Conservation (phyloP, 2,329 filamentous ascomycete species). For the Colletotrichum orbiculare region DNA sequence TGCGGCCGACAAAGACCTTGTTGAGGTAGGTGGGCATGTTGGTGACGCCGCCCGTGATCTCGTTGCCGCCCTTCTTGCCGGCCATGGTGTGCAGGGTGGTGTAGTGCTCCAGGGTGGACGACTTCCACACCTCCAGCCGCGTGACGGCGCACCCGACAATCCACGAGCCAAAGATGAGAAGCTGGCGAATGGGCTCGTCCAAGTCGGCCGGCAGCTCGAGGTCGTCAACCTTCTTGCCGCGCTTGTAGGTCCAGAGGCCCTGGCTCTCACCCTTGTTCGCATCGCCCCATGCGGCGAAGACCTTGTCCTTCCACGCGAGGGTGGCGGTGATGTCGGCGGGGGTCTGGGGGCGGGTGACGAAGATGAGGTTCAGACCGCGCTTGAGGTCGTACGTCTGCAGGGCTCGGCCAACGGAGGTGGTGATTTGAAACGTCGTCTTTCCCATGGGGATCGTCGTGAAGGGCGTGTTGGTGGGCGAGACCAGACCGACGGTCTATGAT, state of each 20-base stretch:
- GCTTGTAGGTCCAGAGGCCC: conserved; percentile 91
- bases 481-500: conserved; percentile 84
- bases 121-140: conserved; percentile 90
- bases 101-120: conserved; percentile 85
- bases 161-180: conserved; percentile 91
- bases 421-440: conserved; percentile 96
- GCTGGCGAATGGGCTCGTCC: conserved; percentile 77
- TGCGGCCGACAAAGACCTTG: conserved; percentile 90
- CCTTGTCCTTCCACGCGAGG: conserved; percentile 84
- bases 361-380: conserved; percentile 89
- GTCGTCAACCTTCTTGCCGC: conserved; percentile 85
- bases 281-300: conserved; percentile 91
- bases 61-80: conserved; percentile 67
- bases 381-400: conserved; percentile 97
- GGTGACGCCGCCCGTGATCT: conserved; percentile 81
- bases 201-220: conserved; percentile 75
- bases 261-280: conserved; percentile 60
- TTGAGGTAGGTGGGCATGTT: conserved; percentile 96
- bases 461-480: conserved; percentile 89
- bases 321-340: conserved; percentile 88
- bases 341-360: conserved; percentile 91
- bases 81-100: conserved; percentile 78
- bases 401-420: conserved; percentile 89
- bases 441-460: conserved; percentile 91
- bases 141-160: conserved; percentile 82